Evolutionary conservation across 2,329 filamentous ascomycete genomes (phyloP), one percentile per base, ranked within the genome.

Genomic region (Trichoderma polysporum): DNA sequence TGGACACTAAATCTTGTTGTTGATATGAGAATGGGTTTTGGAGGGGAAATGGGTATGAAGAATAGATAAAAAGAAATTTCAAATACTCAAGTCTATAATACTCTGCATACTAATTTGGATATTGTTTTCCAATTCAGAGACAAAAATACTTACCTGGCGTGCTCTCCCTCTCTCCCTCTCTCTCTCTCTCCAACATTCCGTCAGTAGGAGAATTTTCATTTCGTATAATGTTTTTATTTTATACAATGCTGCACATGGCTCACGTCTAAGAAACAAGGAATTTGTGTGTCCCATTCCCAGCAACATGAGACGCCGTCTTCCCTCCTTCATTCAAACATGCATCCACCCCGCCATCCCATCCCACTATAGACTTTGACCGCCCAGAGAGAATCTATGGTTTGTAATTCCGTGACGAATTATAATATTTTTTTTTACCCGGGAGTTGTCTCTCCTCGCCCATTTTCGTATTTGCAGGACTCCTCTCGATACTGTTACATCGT

Each of bases 1-100:
- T 81, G 93, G 90, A 64, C 93, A 97, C 82, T 95, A 76, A 77
- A 71, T 70, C 72, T 67, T 73, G 69, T 70, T 50, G 15, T 29
- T 49, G 15, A 45, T 62, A 35, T 37, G 39, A 39, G 33, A 19
- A 37, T 53, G 17, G 27, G 27, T n/a, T 33, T 27, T 12, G 25
- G 19, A 35, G 22, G 54, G 27, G 19, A 27, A 31, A 29, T 25
- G 31, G 66, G n/a, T 49, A 33, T 56, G 25, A 47, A 54, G 49
- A 33, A 60, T 59, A 66, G 54, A 71, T 58, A 72, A 70, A 76
- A 74, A 74, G 70, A 65, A 56, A 54, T 49, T 47, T 39, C 29
- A 29, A 49, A 52, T 58, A 39, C 31, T 66, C 25, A 25, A 39
- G 49, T 62, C 31, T 62, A 41, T 62, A 67, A 62, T 49, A 39